A percentile compares a stretch with the other conserved stretches of the same genome.
Evolutionary conservation across 345 rosid species (phyloP).

Genomic region (Brassica rapa): DNA sequence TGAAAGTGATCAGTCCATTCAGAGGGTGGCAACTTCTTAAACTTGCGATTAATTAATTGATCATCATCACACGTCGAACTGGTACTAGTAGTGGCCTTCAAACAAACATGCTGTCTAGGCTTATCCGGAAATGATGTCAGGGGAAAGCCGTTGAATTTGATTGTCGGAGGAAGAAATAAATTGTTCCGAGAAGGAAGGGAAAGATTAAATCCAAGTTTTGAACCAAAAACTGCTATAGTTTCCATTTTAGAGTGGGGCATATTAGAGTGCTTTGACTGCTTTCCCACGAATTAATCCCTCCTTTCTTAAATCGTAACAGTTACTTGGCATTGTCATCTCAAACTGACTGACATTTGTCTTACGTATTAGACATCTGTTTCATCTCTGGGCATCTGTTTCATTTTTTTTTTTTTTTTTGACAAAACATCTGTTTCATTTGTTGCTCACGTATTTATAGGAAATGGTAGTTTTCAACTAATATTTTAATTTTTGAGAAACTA

Average conservation of each 20-base stretch:
- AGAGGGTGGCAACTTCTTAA: neutral
- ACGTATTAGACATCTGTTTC: neutral
- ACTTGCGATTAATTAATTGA: neutral
- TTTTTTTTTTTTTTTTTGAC: too few relatives aligned
- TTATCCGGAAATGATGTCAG: neutral
- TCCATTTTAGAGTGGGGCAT: neutral
- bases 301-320: neutral
- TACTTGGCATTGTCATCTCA: neutral
- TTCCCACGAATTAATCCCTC: too few relatives aligned
- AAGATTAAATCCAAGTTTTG: neutral
- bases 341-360: neutral
- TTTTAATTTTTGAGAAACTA: too few relatives aligned
- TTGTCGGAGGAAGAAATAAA: neutral
- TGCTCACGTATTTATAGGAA: too few relatives aligned
- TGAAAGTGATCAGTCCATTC: neutral
- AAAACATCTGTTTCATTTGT: too few relatives aligned
- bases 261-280: too few relatives aligned
- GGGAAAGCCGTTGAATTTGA: neutral
- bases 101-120: neutral
- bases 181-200: neutral
- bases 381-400: too few relatives aligned
- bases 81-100: neutral
- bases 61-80: neutral
- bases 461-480: too few relatives aligned
- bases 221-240: neutral